These are phyloP conservation scores for Geotrichum australiense DNA, from an alignment of 1,139 yeast genomes.

Conservation along the genomic window DNA sequence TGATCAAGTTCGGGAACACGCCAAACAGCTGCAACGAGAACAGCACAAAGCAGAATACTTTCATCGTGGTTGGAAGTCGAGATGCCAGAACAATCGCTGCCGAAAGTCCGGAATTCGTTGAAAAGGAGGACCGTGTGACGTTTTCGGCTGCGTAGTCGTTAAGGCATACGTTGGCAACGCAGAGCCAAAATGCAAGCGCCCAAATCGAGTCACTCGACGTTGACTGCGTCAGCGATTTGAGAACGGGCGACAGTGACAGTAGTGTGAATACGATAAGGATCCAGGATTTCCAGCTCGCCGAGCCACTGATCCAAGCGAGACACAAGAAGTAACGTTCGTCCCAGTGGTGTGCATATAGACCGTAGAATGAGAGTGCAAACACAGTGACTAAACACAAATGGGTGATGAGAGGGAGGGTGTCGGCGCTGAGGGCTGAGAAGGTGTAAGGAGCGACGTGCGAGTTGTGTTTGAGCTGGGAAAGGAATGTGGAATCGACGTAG, in stretches of 20 bases:
- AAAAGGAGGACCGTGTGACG: slow-evolving; percentile 47
- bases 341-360: slow-evolving; percentile 28
- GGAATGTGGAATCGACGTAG: slow-evolving; percentile 73
- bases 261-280: slow-evolving; percentile 61
- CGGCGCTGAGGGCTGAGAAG: slow-evolving; percentile 55
- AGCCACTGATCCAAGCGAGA: slow-evolving; percentile 15
- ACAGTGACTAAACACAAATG: slow-evolving; percentile 57
- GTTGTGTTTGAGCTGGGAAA: slow-evolving; percentile 71
- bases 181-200: slow-evolving; percentile 80
- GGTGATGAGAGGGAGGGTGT: slow-evolving; percentile 59
- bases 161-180: slow-evolving; percentile 56
- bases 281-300: slow-evolving; percentile 51
- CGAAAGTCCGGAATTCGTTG: slow-evolving; percentile 77
- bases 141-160: slow-evolving; percentile 50
- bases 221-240: slow-evolving; percentile 79
- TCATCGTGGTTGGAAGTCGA: slow-evolving; percentile 60
- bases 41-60: slow-evolving; percentile 76
- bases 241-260: slow-evolving; percentile 77
- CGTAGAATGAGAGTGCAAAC: slow-evolving; percentile 57
- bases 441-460: slow-evolving; percentile 66
- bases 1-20: slow-evolving; percentile 54
- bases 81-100: slow-evolving; percentile 90
- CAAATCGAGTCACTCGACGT: slow-evolving; percentile 93
- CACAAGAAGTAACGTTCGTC: slow-evolving; percentile 1
- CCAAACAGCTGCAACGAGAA: slow-evolving; percentile 69